Evolutionary conservation across 2,329 filamentous ascomycete species (phyloP), one percentile per base, ranked within the genome.

Genomic region (Penicillium janthinellum): DNA sequence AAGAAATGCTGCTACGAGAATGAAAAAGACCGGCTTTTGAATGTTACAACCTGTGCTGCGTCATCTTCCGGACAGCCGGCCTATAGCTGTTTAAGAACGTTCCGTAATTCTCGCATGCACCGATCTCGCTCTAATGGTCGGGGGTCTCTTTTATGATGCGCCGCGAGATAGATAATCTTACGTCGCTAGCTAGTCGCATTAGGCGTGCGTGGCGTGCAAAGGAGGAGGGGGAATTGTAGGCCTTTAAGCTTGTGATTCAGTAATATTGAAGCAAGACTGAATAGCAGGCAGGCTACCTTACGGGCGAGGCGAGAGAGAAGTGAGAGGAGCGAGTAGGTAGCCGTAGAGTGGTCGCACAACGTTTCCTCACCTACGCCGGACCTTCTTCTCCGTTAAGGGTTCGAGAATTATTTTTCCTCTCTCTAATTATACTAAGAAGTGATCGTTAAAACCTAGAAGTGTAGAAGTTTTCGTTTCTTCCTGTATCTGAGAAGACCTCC

Each of bases 401-500:
- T 96, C 67, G 92, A 96, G 70, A 92, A 89, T 0, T 87, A 14
- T 96, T 92, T 84, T 90, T 93, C 78, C 88, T 96, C 81, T 95
- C 91, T 83, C 88, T 22, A 22, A 22, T 4, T 4, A 22, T 4
- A 22, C 22, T 22, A 22, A 4, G 3, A 22, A 22, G 22, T 22
- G 22, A 22, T 22, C 22, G 4, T 22, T 22, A 22, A 22, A 22
- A 4, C 22, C 89, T 72, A 91, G 96, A 31, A 88, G 89, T 65
- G 93, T 91, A 15, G 80, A 82, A 52, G 96, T 96, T 91, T 96
- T 92, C 73, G 78, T 25, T 25, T 25, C 5, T 28, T 28, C 25
- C 3, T 22, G 22, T 22, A 22, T 22, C 22, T 22, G 22, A 22
- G 22, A 22, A 22, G 22, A 22, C 22, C 22, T 22, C 22, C 22